Base-by-base conservation (phyloP, 177 flowering plant genomes). In the Vitis hybrid region DNA sequence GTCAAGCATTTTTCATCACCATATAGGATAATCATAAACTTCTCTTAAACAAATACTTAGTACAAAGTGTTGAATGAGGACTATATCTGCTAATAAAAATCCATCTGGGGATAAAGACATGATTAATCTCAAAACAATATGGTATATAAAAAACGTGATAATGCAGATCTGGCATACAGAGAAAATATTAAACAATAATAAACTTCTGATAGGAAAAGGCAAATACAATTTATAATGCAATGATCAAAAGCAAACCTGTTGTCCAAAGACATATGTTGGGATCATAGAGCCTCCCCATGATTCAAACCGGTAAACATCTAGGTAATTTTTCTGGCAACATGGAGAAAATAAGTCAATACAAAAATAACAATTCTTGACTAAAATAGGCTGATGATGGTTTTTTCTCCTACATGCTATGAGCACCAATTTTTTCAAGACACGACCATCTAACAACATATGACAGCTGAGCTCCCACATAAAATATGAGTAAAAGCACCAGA, bases 251-350 rank as follows among this genome's bases (percentile, higher is more conserved):
- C 81, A 72, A 56, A 94, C 98, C 98, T 92, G 96, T 71, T 95
- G 95, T 60, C 99, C 97, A 65, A 71, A 20, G 18, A 59, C 68
- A 73, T 93, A 95, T 3, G 85, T 81, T 68, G 99, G 98, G 59
- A 95, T 88, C 81, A 87, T 58, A 53, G 92, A 91, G 70, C 91
- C 91, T 75, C 97, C 99, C 99, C 99, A 95, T 68, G 92, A 83
- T 80, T 95, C 99, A 77, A 78, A 95, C 24, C 90, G 86, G 65
- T 95, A 95, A 41, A 95, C 90, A 67, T 95, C 99, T 67, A 95
- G 81, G 74, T 95, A 95, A 79, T 95, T 95, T 91, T 82, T 95
- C 98, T 94, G 88, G 61, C 50, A 76, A 71, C 60, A 77, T 35
- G 66, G 54, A 65, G 49, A 7, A 55, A 20, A 54, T 35, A 63